Base-by-base conservation (phyloP, 2,329 filamentous ascomycete genomes). In the Paraphoma chrysanthemicola region DNA sequence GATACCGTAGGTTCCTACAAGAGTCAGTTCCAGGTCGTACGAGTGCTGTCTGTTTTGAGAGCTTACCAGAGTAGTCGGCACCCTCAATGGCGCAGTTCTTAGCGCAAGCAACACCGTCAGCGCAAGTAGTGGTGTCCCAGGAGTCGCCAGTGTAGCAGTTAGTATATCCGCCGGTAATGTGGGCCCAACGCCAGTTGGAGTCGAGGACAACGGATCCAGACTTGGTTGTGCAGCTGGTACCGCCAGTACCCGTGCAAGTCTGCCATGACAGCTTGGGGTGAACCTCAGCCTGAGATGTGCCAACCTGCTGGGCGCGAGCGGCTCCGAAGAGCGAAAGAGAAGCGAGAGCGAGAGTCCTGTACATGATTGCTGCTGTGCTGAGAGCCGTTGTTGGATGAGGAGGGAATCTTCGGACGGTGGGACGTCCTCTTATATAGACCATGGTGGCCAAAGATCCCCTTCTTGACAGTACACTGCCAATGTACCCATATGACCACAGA, bases 151-250 rank as follows among this genome's bases (percentile, higher is more conserved):
- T 77, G 72, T 80, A 83, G 76, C 81, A 82, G 74, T 82, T 82
- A 62, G 78, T 80, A 62, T 77, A 81, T 42, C 78, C 79, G 50
- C 62, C 68, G 48, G 68, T 76, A 38, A 74, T 72, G 71, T 83
- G 81, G 18, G 79, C 57, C 81, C 81, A 83, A 59, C 81, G 78
- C 81, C 81, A 83, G 73, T 83, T 83, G 56, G 79, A 69, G 62
- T 81, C 80, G 33, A 82, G 68, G n/a, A 75, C 74, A 57, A 81
- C 62, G 17, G 73, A 69, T 36, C 70, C 74, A 29, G 63, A 49
- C 62, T 78, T 74, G 39, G 64, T 68, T 8, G 73, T 75, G 60
- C 79, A 81, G 68, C 71, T 74, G 50, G 46, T 73, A 52, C 73
- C 72, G 14, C 77, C 77, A 14, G 67, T 76, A 17, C 73, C 71